A percentile compares a stretch with the other conserved stretches of the same genome.
Evolutionary conservation across 306 rosid species (phyloP).

Genomic region (Fragaria nilgerrensis): DNA sequence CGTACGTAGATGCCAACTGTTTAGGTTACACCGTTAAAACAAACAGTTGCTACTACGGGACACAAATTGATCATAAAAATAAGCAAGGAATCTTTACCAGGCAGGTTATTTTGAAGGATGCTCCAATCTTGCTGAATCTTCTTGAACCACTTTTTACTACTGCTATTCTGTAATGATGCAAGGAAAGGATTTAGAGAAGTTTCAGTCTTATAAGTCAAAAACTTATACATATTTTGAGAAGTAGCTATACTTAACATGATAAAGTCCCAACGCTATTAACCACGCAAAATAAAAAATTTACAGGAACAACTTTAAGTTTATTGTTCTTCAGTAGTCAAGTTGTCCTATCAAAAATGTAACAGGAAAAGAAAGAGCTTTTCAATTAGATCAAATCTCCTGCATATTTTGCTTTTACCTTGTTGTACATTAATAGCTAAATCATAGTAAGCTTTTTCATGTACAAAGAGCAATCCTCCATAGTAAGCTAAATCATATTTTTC

Average conservation of each 20-base stretch:
- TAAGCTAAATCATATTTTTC: no score
- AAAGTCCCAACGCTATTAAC: not conserved
- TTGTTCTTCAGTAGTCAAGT: not conserved
- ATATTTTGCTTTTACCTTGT: not conserved
- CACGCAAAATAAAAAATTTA: not conserved
- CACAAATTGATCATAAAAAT: not conserved
- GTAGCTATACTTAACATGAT: not conserved
- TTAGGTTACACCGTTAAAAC: constrained; percentile 31
- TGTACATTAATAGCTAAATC: not conserved
- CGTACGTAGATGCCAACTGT: constrained; percentile 87
- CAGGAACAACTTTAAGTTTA: not conserved
- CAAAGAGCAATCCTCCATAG: not conserved
- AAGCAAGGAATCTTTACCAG: constrained; percentile 47
- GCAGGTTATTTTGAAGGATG: constrained; percentile 94
- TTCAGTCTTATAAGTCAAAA: constrained; percentile 12
- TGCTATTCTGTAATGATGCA: constrained; percentile 55
- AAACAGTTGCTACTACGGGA: constrained; percentile 23
- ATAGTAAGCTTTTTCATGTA: not conserved
- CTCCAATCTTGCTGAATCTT: constrained; percentile 98
- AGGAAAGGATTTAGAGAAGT: constrained; percentile 7
- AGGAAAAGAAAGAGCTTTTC: not conserved
- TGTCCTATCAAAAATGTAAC: not conserved
- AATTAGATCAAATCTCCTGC: not conserved
- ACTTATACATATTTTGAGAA: not conserved
- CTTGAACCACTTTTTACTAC: constrained; percentile 81